phyloP scores from a whole-genome alignment of 2,329 filamentous ascomycete species.

The Madurella mycetomatis region DNA sequence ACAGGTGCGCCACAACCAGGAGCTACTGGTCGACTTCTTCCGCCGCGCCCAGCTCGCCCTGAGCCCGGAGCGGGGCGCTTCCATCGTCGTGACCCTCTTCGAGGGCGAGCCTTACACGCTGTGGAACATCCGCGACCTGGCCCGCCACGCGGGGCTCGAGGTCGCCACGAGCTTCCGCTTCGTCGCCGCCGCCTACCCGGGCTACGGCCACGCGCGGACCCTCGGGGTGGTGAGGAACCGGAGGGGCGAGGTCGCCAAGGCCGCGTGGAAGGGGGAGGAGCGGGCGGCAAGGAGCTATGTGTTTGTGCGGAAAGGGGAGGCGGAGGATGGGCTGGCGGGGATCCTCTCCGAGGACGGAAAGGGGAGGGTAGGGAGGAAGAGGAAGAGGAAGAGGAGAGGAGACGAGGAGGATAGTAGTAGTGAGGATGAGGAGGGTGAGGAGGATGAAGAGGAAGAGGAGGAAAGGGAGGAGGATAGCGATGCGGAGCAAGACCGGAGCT shows the following conservation, averaged over 20 bases:
- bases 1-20: conserved; percentile 89
- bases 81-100: conserved; percentile 81
- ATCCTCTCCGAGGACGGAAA: conserved; percentile 2
- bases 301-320: conserved; percentile 57
- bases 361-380: conserved; percentile 29
- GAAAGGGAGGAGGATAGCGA: background rate
- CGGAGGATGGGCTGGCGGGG: conserved; percentile 1
- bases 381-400: conserved; percentile 28
- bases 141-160: conserved; percentile 67
- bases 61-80: conserved; percentile 43
- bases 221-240: conserved; percentile 58
- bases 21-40: conserved; percentile 68
- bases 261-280: conserved; percentile 50
- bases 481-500: background rate
- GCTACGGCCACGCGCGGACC: conserved; percentile 70
- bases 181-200: conserved; percentile 61
- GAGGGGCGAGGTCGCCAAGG: conserved; percentile 40
- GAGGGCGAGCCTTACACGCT: conserved; percentile 91
- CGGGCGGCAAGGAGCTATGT: conserved; percentile 55
- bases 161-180: conserved; percentile 70
- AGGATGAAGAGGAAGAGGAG: background rate
- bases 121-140: conserved; percentile 91
- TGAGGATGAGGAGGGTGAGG: background rate
- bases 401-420: conserved; percentile 15
- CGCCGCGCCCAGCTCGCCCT: conserved; percentile 48